phyloP scores from a whole-genome alignment of 2,329 filamentous ascomycete genomes.

The Colletotrichum ledebouriae region DNA sequence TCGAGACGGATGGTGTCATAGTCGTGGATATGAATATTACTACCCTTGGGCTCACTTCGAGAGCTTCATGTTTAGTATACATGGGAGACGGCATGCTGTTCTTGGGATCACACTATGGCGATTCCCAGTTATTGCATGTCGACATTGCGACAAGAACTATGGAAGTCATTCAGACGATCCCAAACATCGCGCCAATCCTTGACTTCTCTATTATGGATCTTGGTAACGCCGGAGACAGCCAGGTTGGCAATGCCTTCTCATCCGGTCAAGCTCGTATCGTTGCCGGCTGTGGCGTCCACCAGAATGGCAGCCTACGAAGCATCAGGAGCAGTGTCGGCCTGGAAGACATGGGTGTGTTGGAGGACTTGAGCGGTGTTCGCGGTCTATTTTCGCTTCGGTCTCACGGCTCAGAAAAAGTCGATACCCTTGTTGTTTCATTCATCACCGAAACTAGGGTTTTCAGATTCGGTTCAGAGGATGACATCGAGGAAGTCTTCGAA shows the following conservation, averaged over 20 bases:
- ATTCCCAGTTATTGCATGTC: constrained; percentile 84
- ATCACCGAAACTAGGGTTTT: constrained; percentile 88
- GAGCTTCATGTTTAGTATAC: constrained; percentile 84
- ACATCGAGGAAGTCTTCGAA: constrained; percentile 87
- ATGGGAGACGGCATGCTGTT: constrained; percentile 81
- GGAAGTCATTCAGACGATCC: constrained; percentile 78
- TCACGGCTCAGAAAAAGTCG: constrained; percentile 62
- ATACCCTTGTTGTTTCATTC: constrained; percentile 85
- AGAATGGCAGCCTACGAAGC: constrained; percentile 88
- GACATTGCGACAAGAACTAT: constrained; percentile 61
- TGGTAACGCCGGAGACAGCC: constrained; percentile 84
- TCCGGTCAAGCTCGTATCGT: constrained; percentile 95
- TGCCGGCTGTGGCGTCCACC: constrained; percentile 90
- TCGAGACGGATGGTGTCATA: constrained; percentile 74
- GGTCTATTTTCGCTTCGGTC: constrained; percentile 78
- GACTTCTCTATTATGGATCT: constrained; percentile 98
- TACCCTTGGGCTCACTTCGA: constrained; percentile 74
- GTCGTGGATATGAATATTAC: constrained; percentile 81
- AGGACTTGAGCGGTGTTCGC: constrained; percentile 80
- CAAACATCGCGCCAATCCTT: constrained; percentile 90
- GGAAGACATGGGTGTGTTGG: constrained; percentile 86
- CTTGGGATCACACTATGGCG: constrained; percentile 91
- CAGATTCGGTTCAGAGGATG: constrained; percentile 78
- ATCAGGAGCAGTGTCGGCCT: constrained; percentile 94
- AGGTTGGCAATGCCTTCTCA: constrained; percentile 87